A percentile compares a stretch with the other conserved stretches of the same genome.
Evolutionary conservation across 805 yeast species (phyloP).

Genomic region (Yarrowia sp.): DNA sequence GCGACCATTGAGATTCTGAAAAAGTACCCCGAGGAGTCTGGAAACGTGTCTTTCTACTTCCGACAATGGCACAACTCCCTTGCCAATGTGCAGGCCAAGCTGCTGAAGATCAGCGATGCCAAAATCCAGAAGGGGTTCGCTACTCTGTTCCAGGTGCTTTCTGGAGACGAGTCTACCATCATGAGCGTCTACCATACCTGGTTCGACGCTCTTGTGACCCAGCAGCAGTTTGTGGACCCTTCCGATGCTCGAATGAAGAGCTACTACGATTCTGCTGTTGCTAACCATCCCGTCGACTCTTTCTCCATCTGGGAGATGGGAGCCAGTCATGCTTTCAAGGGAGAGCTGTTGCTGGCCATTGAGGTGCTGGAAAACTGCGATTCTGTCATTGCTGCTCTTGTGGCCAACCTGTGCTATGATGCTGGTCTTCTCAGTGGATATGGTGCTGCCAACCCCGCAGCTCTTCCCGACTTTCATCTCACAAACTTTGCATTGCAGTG

Average conservation of each 20-base stretch:
- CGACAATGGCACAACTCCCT: conserved; percentile 37
- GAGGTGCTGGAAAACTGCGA: conserved; percentile 34
- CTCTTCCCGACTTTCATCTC: conserved; percentile 14
- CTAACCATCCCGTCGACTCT: conserved; percentile 33
- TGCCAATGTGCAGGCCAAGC: conserved; percentile 30
- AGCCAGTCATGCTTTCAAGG: conserved; percentile 35
- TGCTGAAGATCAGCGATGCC: conserved; percentile 30
- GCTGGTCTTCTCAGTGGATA: conserved; percentile 36
- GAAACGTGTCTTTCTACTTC: conserved; percentile 29
- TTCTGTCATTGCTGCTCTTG: conserved; percentile 35
- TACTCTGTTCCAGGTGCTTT: conserved; percentile 34
- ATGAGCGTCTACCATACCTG: conserved; percentile 34
- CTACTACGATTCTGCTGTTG: conserved; percentile 33
- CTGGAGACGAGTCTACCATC: conserved; percentile 37
- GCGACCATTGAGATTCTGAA: conserved; percentile 31
- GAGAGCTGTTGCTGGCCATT: conserved; percentile 34
- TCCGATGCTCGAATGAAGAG: conserved; percentile 34
- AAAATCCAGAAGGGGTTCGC: conserved; percentile 31
- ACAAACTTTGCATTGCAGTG: conserved; percentile 29
- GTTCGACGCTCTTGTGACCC: conserved; percentile 38
- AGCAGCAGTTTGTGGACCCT: conserved; percentile 37
- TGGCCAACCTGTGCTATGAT: conserved; percentile 36
- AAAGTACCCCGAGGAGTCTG: conserved; percentile 34
- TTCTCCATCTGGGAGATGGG: conserved; percentile 36
- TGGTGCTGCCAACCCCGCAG: conserved; percentile 11